A percentile compares a stretch with the other conserved stretches of the same genome.
Conservation (phyloP, 495 filamentous ascomycete species). For the Xylaria scruposa region DNA sequence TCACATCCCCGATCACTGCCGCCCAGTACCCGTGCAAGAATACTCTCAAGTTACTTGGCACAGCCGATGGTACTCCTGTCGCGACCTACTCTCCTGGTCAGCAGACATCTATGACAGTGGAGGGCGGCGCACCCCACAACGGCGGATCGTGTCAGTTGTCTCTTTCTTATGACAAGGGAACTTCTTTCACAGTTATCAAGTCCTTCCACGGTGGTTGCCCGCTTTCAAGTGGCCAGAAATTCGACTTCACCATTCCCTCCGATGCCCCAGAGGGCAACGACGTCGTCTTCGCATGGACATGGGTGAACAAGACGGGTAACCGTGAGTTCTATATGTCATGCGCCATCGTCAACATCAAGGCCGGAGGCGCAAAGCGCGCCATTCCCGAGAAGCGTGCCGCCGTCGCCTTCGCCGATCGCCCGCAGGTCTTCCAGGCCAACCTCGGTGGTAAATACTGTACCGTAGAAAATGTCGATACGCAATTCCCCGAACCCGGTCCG, state of each 20-base stretch:
- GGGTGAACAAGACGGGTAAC: slow-evolving; percentile 70
- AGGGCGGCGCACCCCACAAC: slow-evolving; percentile 63
- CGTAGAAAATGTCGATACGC: slow-evolving; percentile 58
- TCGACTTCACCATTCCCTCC: slow-evolving; percentile 68
- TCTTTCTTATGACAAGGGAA: slow-evolving; percentile 67
- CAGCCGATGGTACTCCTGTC: slow-evolving; percentile 50
- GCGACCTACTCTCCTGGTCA: slow-evolving; percentile 63
- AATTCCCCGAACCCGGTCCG: slow-evolving; percentile 76
- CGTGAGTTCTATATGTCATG: slow-evolving; percentile 76
- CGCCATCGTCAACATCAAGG: slow-evolving; percentile 61
- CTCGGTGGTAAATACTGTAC: slow-evolving; percentile 61
- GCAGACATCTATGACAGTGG: slow-evolving; percentile 63
- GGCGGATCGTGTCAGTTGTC: slow-evolving; percentile 72
- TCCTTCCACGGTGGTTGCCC: slow-evolving; percentile 70
- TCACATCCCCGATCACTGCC: slow-evolving; percentile 59
- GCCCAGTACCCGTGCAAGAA: slow-evolving; percentile 72
- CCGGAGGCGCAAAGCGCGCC: slow-evolving; percentile 43
- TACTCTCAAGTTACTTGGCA: slow-evolving; percentile 62
- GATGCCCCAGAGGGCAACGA: slow-evolving; percentile 62
- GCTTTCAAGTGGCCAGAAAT: slow-evolving; percentile 47
- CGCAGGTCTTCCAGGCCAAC: slow-evolving; percentile 66
- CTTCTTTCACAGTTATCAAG: slow-evolving; percentile 69
- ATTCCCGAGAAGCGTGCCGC: slow-evolving; percentile 39
- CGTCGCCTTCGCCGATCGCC: slow-evolving; percentile 57
- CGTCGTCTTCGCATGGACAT: slow-evolving; percentile 71